Percentiles rank a stretch among this genome's conserved stretches.
These are phyloP conservation scores for Saccharomycopsis microspora DNA, from an alignment of 805 yeast species.

Conservation along the genomic window DNA sequence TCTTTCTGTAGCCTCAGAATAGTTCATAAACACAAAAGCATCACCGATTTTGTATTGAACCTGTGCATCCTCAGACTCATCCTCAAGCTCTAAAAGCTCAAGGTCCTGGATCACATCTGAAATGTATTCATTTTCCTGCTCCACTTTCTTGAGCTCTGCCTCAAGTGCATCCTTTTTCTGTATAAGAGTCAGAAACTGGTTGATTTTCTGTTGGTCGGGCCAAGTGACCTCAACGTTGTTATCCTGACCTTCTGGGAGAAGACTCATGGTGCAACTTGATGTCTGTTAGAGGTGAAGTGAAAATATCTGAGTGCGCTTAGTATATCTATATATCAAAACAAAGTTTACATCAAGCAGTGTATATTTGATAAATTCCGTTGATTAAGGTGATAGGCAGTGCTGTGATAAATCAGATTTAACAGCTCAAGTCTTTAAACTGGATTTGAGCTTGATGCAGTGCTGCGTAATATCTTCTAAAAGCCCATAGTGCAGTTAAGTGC, in stretches of 20 bases:
- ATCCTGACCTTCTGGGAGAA: constrained; percentile 42
- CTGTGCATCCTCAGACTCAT: constrained; percentile 11
- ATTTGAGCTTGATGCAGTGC: too few species aligned
- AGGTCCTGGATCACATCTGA: constrained; percentile 81
- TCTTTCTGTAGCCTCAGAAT: constrained; percentile 51
- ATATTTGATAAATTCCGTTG: too few species aligned
- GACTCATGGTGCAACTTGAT: neutral
- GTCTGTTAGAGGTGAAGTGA: too few species aligned
- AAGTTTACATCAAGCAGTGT: too few species aligned
- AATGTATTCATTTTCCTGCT: constrained; percentile 72
- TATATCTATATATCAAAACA: too few species aligned
- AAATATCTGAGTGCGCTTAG: too few species aligned
- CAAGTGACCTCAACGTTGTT: constrained; percentile 54
- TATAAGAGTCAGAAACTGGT: constrained; percentile 76
- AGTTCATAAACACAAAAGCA: constrained; percentile 58
- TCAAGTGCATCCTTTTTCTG: constrained; percentile 52
- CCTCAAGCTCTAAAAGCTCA: constrained; percentile 55
- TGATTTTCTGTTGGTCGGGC: constrained; percentile 85
- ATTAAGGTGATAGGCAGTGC: too few species aligned
- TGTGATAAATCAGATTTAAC: too few species aligned
- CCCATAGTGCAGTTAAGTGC: too few species aligned
- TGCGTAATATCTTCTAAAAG: too few species aligned
- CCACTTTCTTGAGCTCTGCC: constrained; percentile 34
- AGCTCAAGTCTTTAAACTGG: too few species aligned
- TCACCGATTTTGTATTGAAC: constrained; percentile 73